These are phyloP conservation scores for Auriscalpium vulgare DNA, from an alignment of 768 basidiomycete genomes.

Conservation along the genomic window DNA sequence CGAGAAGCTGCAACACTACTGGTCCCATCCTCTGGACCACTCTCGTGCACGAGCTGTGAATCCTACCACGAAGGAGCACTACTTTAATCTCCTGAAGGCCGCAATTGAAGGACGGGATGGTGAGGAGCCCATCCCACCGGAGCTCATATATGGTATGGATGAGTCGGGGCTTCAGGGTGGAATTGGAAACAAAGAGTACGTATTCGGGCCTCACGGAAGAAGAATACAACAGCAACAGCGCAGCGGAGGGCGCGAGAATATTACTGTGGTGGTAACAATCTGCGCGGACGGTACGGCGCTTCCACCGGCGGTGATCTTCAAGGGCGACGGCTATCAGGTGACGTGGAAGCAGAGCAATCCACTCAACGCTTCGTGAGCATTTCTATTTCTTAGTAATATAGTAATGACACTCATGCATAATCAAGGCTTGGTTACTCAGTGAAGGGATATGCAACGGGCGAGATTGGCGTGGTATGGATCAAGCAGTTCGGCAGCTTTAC, in stretches of 20 bases:
- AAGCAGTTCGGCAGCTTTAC: conserved; percentile 35
- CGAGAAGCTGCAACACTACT: conserved; percentile 21
- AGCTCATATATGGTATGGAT: conserved; percentile 28
- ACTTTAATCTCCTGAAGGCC: conserved; percentile 26
- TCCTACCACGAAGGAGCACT: conserved; percentile 25
- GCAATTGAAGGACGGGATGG: conserved; percentile 2
- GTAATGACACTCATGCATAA: neutral
- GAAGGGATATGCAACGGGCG: conserved; percentile 30
- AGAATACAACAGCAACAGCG: conserved; percentile 26
- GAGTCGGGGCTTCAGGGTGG: conserved; percentile 26
- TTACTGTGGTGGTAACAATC: conserved; percentile 34
- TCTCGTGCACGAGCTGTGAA: conserved; percentile 30
- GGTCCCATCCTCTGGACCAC: conserved; percentile 27
- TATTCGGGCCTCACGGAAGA: conserved; percentile 20
- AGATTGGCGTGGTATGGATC: conserved; percentile 30
- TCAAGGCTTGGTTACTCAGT: conserved; percentile 15
- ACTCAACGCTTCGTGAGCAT: conserved; percentile 28
- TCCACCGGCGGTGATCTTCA: conserved; percentile 32
- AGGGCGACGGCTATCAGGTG: conserved; percentile 28
- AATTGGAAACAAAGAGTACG: conserved; percentile 19
- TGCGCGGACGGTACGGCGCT: conserved; percentile 32
- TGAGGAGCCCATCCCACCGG: conserved; percentile 11
- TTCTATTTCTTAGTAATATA: neutral
- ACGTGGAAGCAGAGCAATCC: conserved; percentile 36
- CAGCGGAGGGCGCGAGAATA: conserved; percentile 28